Evolutionary conservation across 2,329 filamentous ascomycete genomes (phyloP).

Genomic region (Arthrobotrys megalospora): DNA sequence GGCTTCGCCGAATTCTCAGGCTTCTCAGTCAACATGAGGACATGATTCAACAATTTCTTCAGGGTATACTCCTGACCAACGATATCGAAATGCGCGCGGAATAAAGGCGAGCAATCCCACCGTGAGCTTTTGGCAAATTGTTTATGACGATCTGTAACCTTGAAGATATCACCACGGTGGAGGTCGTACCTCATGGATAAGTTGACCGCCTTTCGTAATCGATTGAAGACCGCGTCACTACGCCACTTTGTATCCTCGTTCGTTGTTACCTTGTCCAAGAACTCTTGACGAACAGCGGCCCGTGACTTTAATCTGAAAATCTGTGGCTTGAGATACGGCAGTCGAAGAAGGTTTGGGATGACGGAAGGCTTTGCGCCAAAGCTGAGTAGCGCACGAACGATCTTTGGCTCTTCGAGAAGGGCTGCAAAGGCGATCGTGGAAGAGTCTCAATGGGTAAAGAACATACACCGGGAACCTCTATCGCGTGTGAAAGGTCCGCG

Average conservation of each 20-base stretch:
- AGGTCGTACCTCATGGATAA: constrained; percentile 29
- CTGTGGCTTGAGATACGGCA: not conserved
- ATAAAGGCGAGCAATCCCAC: constrained; percentile 15
- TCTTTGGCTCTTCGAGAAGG: constrained; percentile 8
- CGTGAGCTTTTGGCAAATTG: constrained; percentile 1
- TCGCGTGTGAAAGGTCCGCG: not conserved
- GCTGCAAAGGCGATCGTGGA: constrained; percentile 1
- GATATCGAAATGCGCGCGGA: constrained; percentile 5
- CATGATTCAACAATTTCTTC: constrained; percentile 1
- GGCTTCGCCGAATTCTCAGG: constrained; percentile 65
- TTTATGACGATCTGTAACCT: not conserved
- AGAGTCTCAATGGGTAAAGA: not conserved
- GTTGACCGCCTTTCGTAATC: not conserved
- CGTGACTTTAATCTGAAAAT: not conserved
- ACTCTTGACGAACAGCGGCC: not conserved
- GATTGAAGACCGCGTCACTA: not conserved
- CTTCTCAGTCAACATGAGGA: constrained; percentile 6
- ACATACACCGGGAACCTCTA: not conserved
- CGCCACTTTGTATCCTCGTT: constrained; percentile 16
- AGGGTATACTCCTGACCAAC: constrained; percentile 1
- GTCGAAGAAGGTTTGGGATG: not conserved
- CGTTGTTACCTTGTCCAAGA: not conserved
- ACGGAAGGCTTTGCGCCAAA: constrained; percentile 9
- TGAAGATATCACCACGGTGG: constrained; percentile 6
- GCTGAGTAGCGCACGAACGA: not conserved